These are phyloP conservation scores for Huiozyma naganishii DNA, from an alignment of 805 yeast genomes.

Conservation along the genomic window DNA sequence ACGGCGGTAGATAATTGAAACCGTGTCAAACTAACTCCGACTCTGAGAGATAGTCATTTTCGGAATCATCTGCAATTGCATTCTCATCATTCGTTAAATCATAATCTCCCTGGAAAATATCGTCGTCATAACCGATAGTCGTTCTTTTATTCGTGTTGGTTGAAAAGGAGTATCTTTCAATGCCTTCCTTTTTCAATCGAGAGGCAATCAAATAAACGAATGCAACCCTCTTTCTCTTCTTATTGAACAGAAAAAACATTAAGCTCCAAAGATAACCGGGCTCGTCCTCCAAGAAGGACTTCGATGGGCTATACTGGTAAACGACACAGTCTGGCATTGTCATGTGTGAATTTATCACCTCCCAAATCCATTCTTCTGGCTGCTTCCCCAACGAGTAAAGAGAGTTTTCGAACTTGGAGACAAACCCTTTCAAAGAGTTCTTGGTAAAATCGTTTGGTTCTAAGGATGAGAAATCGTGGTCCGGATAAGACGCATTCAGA, in stretches of 20 bases:
- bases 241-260: conserved; percentile 88
- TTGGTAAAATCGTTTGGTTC: conserved; percentile 69
- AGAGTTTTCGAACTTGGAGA: conserved; percentile 64
- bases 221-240: conserved; percentile 83
- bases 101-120: conserved; percentile 35
- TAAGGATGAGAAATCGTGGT: conserved; percentile 82
- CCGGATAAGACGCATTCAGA: conserved; percentile 87
- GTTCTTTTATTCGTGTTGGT: conserved; percentile 19
- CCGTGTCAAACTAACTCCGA: not conserved
- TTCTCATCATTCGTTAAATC: conserved; percentile 35
- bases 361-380: conserved; percentile 73
- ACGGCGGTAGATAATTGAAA: too few species aligned
- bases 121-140: conserved; percentile 31
- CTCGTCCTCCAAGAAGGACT: conserved; percentile 29
- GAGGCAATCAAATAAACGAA: conserved; percentile 62
- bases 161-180: conserved; percentile 27
- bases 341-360: conserved; percentile 72
- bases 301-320: conserved; percentile 44
- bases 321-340: conserved; percentile 46
- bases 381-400: conserved; percentile 55
- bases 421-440: conserved; percentile 37
- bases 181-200: conserved; percentile 28
- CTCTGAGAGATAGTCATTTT: conserved; percentile 12
- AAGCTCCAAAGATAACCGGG: conserved; percentile 36
- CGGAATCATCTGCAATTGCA: conserved; percentile 30